phyloP scores from a whole-genome alignment of 1,139 yeast genomes.

The Blastobotrys ciferrii region DNA sequence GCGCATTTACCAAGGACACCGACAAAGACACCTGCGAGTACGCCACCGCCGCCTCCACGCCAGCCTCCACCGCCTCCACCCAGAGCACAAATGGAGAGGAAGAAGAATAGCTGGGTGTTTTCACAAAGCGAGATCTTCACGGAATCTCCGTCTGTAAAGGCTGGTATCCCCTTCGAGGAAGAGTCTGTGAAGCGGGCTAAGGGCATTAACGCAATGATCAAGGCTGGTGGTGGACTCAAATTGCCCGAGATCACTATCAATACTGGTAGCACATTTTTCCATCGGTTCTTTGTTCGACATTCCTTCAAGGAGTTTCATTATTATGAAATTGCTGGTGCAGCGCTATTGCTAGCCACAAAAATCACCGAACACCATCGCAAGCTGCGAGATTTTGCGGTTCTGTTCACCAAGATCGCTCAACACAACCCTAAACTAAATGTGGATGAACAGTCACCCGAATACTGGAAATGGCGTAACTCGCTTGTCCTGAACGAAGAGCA shows the following conservation, averaged over 20 bases:
- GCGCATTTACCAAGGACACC: neutral
- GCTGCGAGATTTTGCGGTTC: constrained; percentile 46
- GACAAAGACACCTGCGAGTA: neutral
- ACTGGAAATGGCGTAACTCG: constrained; percentile 51
- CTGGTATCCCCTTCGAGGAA: constrained; percentile 38
- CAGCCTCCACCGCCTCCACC: constrained; percentile 4
- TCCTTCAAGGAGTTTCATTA: constrained; percentile 43
- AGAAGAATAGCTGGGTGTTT: constrained; percentile 17
- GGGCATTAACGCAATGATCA: constrained; percentile 47
- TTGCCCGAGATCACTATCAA: constrained; percentile 48
- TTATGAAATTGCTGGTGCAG: constrained; percentile 48
- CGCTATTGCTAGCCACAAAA: constrained; percentile 51
- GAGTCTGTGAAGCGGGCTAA: constrained; percentile 46
- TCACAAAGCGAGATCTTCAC: constrained; percentile 12
- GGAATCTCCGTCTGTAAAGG: constrained; percentile 4
- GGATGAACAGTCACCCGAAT: constrained; percentile 48
- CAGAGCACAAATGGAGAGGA: constrained; percentile 5
- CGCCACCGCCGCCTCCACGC: neutral
- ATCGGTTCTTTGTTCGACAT: constrained; percentile 50
- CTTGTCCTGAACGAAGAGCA: constrained; percentile 47
- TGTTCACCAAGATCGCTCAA: constrained; percentile 47
- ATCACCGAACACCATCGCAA: constrained; percentile 51
- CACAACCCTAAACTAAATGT: constrained; percentile 38
- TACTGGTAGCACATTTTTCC: constrained; percentile 49
- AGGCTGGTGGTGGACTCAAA: constrained; percentile 44